phyloP scores from a whole-genome alignment of 1,139 yeast genomes.

The Geotrichum phurueaensis region DNA sequence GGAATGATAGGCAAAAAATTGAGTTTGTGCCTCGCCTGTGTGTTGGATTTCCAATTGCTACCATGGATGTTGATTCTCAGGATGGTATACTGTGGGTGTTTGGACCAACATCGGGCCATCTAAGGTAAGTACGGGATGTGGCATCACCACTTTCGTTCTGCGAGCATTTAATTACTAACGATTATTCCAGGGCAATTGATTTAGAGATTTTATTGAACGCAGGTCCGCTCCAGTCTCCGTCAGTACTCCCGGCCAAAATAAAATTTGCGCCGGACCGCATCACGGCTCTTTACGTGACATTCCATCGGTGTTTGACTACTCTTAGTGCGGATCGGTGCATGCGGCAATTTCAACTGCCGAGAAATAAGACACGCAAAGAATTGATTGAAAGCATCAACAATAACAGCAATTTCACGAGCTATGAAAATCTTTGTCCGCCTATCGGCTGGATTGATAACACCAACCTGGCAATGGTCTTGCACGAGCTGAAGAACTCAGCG shows the following conservation, averaged over 20 bases:
- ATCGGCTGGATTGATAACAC: neutral
- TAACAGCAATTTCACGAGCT: neutral
- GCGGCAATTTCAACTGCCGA: conserved; percentile 2
- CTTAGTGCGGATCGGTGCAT: conserved; percentile 6
- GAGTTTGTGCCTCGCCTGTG: conserved; percentile 19
- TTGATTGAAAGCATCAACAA: neutral
- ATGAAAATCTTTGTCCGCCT: neutral
- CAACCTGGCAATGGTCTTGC: neutral
- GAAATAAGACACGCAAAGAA: neutral
- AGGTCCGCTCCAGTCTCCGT: neutral
- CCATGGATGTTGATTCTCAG: conserved; percentile 27
- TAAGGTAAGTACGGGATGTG: conserved; percentile 5
- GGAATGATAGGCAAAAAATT: conserved; percentile 18
- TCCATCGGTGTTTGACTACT: neutral
- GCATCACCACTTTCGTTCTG: neutral
- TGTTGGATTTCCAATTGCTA: conserved; percentile 20
- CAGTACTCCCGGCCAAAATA: neutral
- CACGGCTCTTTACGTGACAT: conserved; percentile 3
- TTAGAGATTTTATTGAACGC: conserved; percentile 1
- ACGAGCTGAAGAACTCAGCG: conserved; percentile 3
- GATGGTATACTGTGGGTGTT: conserved; percentile 22
- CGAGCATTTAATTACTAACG: neutral
- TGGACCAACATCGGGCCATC: conserved; percentile 19
- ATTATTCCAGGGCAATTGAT: conserved; percentile 4
- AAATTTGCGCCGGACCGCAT: conserved; percentile 5